Evolutionary conservation across 192 early-diverging fungal genomes (phyloP), one percentile per base, ranked within the genome.

Genomic region (Coemansia sp.): DNA sequence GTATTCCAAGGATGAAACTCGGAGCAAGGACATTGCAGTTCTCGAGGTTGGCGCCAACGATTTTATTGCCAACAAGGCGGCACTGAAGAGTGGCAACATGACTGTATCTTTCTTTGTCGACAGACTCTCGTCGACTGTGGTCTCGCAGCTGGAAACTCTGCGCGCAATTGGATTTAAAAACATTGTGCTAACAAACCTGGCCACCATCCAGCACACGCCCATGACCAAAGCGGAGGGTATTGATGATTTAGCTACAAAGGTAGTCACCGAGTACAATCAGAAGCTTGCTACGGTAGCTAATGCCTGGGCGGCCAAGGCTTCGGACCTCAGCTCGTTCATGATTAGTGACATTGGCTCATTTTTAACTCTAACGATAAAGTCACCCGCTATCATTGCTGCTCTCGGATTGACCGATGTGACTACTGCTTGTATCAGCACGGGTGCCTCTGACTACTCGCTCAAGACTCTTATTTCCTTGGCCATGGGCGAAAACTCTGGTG

Each of bases 41-140:
- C 58, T 78, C 2, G 76, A 78, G 47, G 59, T 67, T 18, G 76
- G 76, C 18, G 62, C 67, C 21, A 78, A 78, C 37, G 71, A 78
- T 37, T 69, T 72, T 33, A 69, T 78, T 23, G 71, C 59, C 37
- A 25, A 70, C 38, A 61, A 66, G 67, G 14, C 61, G 20, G 62
- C 73, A 7, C 52, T 79, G 12, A 53, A 48, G 6, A 63, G 50
- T 31, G 50, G 43, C 26, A 63, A 55, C 1, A 25, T 73, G 43
- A 60, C 76, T 1, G 42, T 47, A 10, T 25, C 52, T 1, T 56
- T 36, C 48, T 72, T 73, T 70, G 64, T 70, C 45, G 60, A 66
- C 1, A 79, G 62, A 0, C 50, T 72, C 13, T 38, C 69, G 3
- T 45, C 38, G 20, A 56, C 74, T 6, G 56, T 76, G n/a, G 33